Conservation (phyloP, 2,329 filamentous ascomycete species). For the Sordariomycetes sp. region DNA sequence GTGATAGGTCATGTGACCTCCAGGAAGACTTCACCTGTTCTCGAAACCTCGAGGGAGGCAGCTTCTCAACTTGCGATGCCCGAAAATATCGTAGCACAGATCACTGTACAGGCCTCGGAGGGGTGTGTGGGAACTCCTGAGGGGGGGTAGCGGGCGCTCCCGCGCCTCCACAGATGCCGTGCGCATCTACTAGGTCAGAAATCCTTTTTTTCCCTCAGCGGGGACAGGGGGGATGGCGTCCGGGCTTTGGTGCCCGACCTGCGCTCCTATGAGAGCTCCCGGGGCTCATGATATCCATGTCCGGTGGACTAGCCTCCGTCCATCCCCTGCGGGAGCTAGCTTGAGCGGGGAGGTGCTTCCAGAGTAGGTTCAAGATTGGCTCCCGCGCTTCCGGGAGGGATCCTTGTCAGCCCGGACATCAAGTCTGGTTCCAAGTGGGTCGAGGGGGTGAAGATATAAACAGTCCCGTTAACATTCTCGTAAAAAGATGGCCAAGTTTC, state of each 20-base stretch:
- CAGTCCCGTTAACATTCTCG: not conserved
- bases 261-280: not conserved
- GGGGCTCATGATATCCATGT: not conserved
- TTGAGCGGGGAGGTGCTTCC: not conserved
- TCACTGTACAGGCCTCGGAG: not conserved
- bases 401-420: not conserved
- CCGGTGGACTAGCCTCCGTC: not conserved
- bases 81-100: not conserved
- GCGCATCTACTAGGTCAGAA: not conserved
- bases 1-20: constrained; percentile 3
- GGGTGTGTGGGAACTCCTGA: not conserved
- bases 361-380: not conserved
- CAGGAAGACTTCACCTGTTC: not conserved
- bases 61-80: not conserved
- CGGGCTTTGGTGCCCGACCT: not conserved
- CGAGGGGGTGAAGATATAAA: not conserved
- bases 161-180: not conserved
- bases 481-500: too few species aligned
- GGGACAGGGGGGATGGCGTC: not conserved
- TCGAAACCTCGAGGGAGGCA: not conserved
- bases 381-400: not conserved
- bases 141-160: constrained; percentile 1
- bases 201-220: not conserved
- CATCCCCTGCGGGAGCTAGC: not conserved
- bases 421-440: not conserved